Percentiles rank a stretch among this genome's conserved stretches.
These are phyloP conservation scores for Cucurbita pepo DNA, from an alignment of 306 rosid species.

Conservation along the genomic window DNA sequence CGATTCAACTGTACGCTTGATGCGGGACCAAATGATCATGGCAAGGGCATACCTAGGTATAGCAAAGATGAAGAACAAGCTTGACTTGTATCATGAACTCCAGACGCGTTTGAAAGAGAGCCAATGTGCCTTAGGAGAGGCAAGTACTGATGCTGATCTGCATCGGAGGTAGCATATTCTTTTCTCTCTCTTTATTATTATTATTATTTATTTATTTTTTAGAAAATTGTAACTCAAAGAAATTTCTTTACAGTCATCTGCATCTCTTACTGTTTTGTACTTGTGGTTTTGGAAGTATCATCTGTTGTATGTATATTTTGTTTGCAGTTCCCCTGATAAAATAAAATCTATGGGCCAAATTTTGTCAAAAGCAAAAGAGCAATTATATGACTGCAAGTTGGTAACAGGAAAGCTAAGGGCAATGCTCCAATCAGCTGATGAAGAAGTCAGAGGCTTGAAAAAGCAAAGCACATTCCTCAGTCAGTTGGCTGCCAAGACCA, in stretches of 20 bases:
- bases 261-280: not conserved
- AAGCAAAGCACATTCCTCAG: constrained; percentile 92
- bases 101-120: constrained; percentile 53
- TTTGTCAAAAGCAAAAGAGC: constrained; percentile 65
- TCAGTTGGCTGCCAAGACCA: constrained; percentile 96
- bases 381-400: constrained; percentile 82
- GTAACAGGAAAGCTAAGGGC: constrained; percentile 85
- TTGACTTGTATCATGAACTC: constrained; percentile 48
- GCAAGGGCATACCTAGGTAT: constrained; percentile 77
- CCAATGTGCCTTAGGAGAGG: constrained; percentile 70
- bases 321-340: constrained; percentile 54
- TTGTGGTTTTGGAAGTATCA: not conserved
- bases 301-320: constrained; percentile 12
- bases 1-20: constrained; percentile 71
- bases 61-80: constrained; percentile 62
- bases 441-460: constrained; percentile 78
- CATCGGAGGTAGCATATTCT: constrained; percentile 37
- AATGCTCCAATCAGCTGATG: constrained; percentile 90
- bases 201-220: too few species aligned
- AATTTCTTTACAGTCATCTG: not conserved
- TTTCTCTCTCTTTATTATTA: not conserved
- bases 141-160: constrained; percentile 58
- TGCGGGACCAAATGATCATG: constrained; percentile 92
- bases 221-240: not conserved
- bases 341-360: constrained; percentile 78